Evolutionary conservation across 2,329 filamentous ascomycete genomes (phyloP), one percentile per base, ranked within the genome.

Genomic region (Paecilomyces formosus): DNA sequence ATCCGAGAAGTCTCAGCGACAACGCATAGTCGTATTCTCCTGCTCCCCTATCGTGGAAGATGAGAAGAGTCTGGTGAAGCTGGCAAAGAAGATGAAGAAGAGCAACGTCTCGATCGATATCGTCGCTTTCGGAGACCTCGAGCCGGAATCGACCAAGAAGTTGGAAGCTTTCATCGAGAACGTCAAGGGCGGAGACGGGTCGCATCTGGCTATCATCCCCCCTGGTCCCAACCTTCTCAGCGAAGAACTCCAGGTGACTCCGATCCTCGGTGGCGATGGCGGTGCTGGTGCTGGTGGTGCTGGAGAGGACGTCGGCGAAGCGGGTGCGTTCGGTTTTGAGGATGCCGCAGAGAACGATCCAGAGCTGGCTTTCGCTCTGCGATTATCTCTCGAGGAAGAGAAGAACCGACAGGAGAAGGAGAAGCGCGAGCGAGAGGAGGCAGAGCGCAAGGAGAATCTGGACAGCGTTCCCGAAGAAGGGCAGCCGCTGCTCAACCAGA

Each of bases 71-170:
- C 85, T 99, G 55, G 84, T 92, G 62, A 90, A 90, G 71, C 83
- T 99, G 30, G 92, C 94, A 52, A 96, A 94, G 81, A 95, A 94
- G 80, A 95, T 97, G 92, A 97, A 97, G 86, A 99, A 99, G 84
- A 89, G 88, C 76, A 93, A 90, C 70, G 90, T 96, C 61, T 90
- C 88, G 61, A 90, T 99, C 71, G 94, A 99, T 75, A 93, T 99
- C 70, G 85, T 99, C 61, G 86, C 93, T 53, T 99, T 99, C 69
- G 94, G 94, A 65, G 93, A 99, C 68, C 83, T 96, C 56, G 90
- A 94, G 65, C 90, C 92, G 66, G 90, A 96, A 65, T 91, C 88
- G 62, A 89, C 89, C 57, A 85, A 89, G 73, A 97, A 97, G 80
- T 85, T 99, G 57, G 87, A 91, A 70, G 88, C 90, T 28, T 99